Conservation (phyloP, 2,329 filamentous ascomycete genomes). For the Bipolaris oryzae region DNA sequence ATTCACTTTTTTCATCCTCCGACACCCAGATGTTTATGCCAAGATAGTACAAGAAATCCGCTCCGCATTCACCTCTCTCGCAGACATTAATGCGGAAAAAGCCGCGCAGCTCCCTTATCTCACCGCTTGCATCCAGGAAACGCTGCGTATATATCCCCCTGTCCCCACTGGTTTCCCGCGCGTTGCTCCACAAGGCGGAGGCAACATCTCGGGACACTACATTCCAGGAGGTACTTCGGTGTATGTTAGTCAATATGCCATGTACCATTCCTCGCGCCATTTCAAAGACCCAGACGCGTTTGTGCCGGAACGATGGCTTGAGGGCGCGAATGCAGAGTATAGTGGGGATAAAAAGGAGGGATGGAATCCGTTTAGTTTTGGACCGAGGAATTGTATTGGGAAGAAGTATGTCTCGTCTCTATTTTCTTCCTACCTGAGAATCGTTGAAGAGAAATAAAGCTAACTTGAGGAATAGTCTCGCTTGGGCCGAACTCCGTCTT, state of each 20-base stretch:
- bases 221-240: conserved; percentile 35
- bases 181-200: conserved; percentile 31
- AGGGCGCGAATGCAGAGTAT: conserved; percentile 36
- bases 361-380: conserved; percentile 38
- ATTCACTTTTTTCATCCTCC: conserved; percentile 50
- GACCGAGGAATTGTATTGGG: conserved; percentile 37
- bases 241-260: conserved; percentile 39
- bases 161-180: conserved; percentile 40
- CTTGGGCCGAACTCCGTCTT: conserved; percentile 38
- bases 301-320: conserved; percentile 48
- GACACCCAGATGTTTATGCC: conserved; percentile 19
- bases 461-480: conserved; percentile 9
- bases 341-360: conserved; percentile 39
- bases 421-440: background rate
- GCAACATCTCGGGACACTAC: conserved; percentile 33
- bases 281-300: conserved; percentile 33
- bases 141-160: conserved; percentile 36
- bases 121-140: conserved; percentile 37
- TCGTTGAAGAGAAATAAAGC: too few relatives aligned
- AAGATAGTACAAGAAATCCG: conserved; percentile 36
- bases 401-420: conserved; percentile 38
- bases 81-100: conserved; percentile 34
- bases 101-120: conserved; percentile 37
- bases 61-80: conserved; percentile 20
- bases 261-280: conserved; percentile 39